phyloP scores from a whole-genome alignment of 306 rosid genomes.

The Mimosa bimucronata region DNA sequence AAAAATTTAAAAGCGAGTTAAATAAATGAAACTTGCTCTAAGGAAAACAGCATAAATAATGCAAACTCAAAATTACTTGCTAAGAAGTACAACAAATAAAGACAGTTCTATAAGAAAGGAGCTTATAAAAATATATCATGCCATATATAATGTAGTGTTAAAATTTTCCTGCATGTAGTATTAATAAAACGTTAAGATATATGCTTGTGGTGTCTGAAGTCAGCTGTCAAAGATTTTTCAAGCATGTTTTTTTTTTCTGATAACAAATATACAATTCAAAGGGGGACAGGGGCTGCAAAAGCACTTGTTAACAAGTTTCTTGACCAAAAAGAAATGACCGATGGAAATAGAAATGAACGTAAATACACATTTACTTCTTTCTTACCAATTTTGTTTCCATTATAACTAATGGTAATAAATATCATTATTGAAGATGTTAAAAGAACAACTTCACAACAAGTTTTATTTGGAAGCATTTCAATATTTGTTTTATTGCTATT shows the following conservation, averaged over 20 bases:
- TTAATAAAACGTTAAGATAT: neutral
- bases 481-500: neutral
- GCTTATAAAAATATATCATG: neutral
- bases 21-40: constrained; percentile 16
- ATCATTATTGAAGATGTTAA: neutral
- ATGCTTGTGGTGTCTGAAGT: neutral
- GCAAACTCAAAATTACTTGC: neutral
- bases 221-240: neutral
- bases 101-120: neutral
- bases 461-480: neutral
- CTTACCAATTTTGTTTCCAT: neutral
- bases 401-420: neutral
- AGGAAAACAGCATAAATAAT: constrained; percentile 10
- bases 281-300: neutral
- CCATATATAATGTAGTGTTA: neutral
- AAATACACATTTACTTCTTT: neutral
- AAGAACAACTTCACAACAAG: neutral
- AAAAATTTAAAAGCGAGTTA: constrained; percentile 1
- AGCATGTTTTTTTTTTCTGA: neutral
- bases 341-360: neutral
- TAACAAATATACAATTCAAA: neutral
- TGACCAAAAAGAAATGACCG: constrained; percentile 1
- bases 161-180: neutral
- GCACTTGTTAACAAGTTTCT: neutral
- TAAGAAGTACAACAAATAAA: neutral